phyloP scores from a whole-genome alignment of 179 eudicot genomes.

The Silene vulgaris region DNA sequence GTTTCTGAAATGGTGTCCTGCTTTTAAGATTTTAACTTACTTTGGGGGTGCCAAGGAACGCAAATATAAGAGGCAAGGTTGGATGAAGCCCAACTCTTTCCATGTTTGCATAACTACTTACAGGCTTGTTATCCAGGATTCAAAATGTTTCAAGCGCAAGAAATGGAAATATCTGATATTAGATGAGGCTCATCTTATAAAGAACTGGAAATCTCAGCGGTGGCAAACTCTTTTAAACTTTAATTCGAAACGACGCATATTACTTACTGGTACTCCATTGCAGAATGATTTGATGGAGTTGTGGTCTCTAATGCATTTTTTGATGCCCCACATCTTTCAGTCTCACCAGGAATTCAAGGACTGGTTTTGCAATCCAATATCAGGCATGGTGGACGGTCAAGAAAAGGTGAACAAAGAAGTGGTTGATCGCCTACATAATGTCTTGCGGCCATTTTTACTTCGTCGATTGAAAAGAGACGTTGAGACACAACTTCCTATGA shows the following conservation, averaged over 20 bases:
- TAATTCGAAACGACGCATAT: constrained; percentile 91
- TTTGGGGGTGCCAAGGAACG: constrained; percentile 99
- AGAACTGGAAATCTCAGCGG: constrained; percentile 99
- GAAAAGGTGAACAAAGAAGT: constrained; percentile 96
- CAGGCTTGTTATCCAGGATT: constrained; percentile 96
- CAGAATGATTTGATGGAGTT: constrained; percentile 99
- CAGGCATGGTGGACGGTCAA: constrained; percentile 98
- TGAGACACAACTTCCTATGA: constrained; percentile 89
- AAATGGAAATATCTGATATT: constrained; percentile 97
- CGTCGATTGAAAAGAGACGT: constrained; percentile 97
- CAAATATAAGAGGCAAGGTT: constrained; percentile 87
- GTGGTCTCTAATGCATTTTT: constrained; percentile 99
- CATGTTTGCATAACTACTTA: constrained; percentile 97
- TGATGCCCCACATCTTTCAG: constrained; percentile 99
- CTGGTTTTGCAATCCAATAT: constrained; percentile 96
- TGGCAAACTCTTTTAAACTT: constrained; percentile 98
- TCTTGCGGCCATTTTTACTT: constrained; percentile 88
- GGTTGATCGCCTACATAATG: constrained; percentile 96
- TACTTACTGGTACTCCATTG: constrained; percentile 94
- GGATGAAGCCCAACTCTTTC: constrained; percentile 92
- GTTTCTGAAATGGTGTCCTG: constrained; percentile 99
- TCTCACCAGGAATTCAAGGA: constrained; percentile 99
- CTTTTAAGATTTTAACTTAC: constrained; percentile 93
- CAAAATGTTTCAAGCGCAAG: constrained; percentile 93
- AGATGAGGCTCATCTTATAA: constrained; percentile 99